Evolutionary conservation across 352 stramenopile genomes (phyloP).

Genomic region (Hyaloperonospora brassicae): DNA sequence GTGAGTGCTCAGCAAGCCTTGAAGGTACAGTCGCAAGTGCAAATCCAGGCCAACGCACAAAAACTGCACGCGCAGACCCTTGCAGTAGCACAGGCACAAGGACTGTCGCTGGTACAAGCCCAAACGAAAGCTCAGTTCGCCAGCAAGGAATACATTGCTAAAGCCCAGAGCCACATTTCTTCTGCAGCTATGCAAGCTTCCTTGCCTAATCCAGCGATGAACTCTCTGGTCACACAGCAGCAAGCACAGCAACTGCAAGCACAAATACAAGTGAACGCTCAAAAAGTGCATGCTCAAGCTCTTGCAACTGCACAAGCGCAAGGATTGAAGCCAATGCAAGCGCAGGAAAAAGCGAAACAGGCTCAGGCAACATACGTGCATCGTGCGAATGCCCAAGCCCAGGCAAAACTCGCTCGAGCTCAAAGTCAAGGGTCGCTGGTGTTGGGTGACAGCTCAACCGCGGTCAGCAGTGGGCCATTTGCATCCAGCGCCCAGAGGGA

Average conservation of each 20-base stretch:
- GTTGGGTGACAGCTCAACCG: constrained; percentile 13
- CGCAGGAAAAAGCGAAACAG: constrained; percentile 87
- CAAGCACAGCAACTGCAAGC: constrained; percentile 81
- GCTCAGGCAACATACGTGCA: constrained; percentile 84
- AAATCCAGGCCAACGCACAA: constrained; percentile 86
- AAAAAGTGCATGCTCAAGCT: constrained; percentile 85
- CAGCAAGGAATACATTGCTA: constrained; percentile 87
- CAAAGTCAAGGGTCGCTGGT: constrained; percentile 47
- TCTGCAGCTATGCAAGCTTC: constrained; percentile 46
- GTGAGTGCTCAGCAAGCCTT: constrained; percentile 74
- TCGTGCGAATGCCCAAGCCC: constrained; percentile 76
- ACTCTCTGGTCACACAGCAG: constrained; percentile 57
- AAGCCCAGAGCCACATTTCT: constrained; percentile 78
- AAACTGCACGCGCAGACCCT: constrained; percentile 83
- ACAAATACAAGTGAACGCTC: constrained; percentile 85
- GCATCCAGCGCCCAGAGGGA: constrained; percentile 76
- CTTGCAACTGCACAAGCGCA: constrained; percentile 78
- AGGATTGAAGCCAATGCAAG: constrained; percentile 78
- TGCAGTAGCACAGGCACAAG: constrained; percentile 74
- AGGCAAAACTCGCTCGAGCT: constrained; percentile 77
- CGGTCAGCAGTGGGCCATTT: constrained; percentile 35
- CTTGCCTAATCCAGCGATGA: constrained; percentile 43
- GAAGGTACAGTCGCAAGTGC: constrained; percentile 81
- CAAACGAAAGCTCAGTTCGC: constrained; percentile 82
- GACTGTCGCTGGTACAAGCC: constrained; percentile 75